Conservation (phyloP, 75 land plant genomes). For the Cupressus sempervirens region DNA sequence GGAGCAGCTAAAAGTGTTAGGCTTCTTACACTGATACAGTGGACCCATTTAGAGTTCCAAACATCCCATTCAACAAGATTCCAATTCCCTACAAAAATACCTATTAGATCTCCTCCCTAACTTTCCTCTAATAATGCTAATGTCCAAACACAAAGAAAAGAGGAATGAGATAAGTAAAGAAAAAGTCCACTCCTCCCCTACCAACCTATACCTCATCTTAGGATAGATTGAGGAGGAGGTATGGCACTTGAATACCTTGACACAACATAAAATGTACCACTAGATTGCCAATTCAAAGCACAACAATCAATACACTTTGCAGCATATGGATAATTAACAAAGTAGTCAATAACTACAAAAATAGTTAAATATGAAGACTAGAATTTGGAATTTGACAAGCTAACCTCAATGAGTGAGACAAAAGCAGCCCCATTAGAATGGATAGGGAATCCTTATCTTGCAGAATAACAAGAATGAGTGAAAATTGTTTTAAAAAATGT, state of each 20-base stretch:
- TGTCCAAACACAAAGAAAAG: background rate
- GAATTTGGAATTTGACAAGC: background rate
- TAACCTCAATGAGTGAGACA: conserved; percentile 71
- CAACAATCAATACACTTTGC: background rate
- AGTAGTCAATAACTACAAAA: background rate
- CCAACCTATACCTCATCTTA: conserved; percentile 93
- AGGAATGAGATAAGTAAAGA: background rate
- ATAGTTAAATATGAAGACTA: background rate
- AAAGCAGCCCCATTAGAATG: conserved; percentile 80
- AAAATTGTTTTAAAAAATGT: background rate
- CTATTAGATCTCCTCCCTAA: background rate
- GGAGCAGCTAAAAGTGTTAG: background rate
- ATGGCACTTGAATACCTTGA: conserved; percentile 84
- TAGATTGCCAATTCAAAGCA: conserved; percentile 53
- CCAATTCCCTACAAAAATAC: conserved; percentile 66
- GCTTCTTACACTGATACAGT: conserved; percentile 68
- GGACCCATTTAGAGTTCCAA: conserved; percentile 76
- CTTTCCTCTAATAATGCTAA: background rate
- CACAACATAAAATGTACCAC: conserved; percentile 68
- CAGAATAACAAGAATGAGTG: conserved; percentile 8
- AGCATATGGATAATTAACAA: background rate
- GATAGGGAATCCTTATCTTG: conserved; percentile 78
- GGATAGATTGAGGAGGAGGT: conserved; percentile 74
- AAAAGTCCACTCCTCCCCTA: conserved; percentile 39
- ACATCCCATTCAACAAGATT: conserved; percentile 67